Base-by-base conservation (phyloP, 2,329 filamentous ascomycete species). In the Huntiella decipiens region DNA sequence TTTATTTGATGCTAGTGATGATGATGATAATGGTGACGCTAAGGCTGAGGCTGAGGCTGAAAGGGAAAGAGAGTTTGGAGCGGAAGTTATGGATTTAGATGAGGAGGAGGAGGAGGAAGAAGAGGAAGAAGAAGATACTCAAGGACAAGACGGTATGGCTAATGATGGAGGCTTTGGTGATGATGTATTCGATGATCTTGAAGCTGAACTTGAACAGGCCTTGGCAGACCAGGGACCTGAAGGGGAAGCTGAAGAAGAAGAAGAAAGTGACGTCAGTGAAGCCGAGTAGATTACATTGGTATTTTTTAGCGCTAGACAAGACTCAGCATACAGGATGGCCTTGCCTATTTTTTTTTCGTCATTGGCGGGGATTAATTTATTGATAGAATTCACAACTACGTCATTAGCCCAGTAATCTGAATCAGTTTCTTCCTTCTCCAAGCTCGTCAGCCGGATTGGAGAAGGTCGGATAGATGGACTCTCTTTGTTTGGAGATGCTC, bases 231-330 rank as follows among this genome's bases (percentile, higher is more conserved):
- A 28, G 22, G 22, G 22, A 28, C 22, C 71, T 54, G 65, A 68
- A 22, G 57, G 77, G 36, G 71, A 71, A 45, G 70, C 68, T 16
- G 71, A 75, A 53, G 63, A 68, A 19, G 69, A 64, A 33, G 68
- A 63, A 50, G 74, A 79, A 57, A 79, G 74, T 52, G 73, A 77
- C 53, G 74, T 79, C 45, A 79, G 75, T 52, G 75, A 79, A 56
- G 75, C 79, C 56, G 75, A 79, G 56, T 79, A 60, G 33, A 31
- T 15, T 34, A 17, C 22, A 28, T 28, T 28, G 5, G 22, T 16
- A 10, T 39, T 22, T 39, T 22, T 32, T n/a, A 31, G 12, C n/a
- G 5, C n/a, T 44, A 13, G n/a, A 16, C 19, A 28, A 16, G 16
- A 41, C 22, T 28, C 22, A 28, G 22, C 6, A 28, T 28, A 28